Evolutionary conservation across 768 basidiomycete species (phyloP), one percentile per base, ranked within the genome.

Genomic region (Neoboletus brunneissimus): DNA sequence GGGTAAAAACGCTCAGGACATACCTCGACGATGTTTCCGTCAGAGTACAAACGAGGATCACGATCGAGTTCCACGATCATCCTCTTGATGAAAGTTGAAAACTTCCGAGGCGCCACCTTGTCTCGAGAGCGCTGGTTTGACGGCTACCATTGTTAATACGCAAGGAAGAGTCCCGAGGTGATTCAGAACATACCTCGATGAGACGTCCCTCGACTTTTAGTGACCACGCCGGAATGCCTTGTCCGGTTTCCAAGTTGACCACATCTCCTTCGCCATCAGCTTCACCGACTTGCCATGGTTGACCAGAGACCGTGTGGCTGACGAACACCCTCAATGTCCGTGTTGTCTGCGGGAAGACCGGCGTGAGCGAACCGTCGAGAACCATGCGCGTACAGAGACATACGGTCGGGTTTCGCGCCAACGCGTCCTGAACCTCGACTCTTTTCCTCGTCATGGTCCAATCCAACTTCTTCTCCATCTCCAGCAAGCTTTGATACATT

Each of bases 361-460:
- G 20, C 10, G 38, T 55, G 32, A 56, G 41, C 8, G 63, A 53
- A 57, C 34, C 12, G 46, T 12, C n/a, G 8, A 35, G 27, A 18
- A 32, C 18, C 10, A 2, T 31, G 42, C 35, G 27, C 23, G 18
- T 0, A 46, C 20, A 0, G 23, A 8, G 37, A 64, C 65, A 25
- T 55, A 66, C 94, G 5, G 85, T 83, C 20, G 88, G 84, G 34
- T 82, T 85, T 55, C 87, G 81, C 22, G 81, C 81, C 45, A 95
- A 68, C n/a, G 92, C 85, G 67, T 98, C 94, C 67, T 94, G 90
- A 32, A 98, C 86, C 68, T 98, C 94, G 11, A 88, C 88, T 63
- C 81, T 85, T 73, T 96, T 96, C 68, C 95, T 79, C 68, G 85
- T 86, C 79, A 95, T 88, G 4, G 93, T 95, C 95, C 95, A 97